phyloP scores from a whole-genome alignment of 352 stramenopile species.

The Phytopythium montanum region DNA sequence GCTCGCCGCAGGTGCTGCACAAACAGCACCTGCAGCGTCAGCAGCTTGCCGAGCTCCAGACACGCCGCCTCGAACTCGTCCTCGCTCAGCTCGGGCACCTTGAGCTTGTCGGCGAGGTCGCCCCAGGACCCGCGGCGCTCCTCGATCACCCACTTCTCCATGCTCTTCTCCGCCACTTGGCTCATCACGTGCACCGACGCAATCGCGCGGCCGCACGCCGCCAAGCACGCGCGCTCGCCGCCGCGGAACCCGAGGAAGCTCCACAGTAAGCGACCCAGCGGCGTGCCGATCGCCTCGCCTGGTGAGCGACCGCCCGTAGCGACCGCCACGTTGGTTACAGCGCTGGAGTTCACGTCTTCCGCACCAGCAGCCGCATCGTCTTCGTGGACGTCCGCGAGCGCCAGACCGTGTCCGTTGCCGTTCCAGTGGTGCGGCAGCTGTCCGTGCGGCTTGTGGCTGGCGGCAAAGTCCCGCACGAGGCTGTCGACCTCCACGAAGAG shows the following conservation, averaged over 20 bases:
- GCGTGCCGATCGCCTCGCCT: constrained; percentile 50
- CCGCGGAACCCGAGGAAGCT: constrained; percentile 78
- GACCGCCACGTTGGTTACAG: background rate
- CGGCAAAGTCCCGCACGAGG: constrained; percentile 72
- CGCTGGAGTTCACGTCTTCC: background rate
- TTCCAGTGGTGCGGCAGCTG: constrained; percentile 16
- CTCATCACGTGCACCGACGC: constrained; percentile 84
- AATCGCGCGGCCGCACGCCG: constrained; percentile 66
- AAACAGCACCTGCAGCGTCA: constrained; percentile 80
- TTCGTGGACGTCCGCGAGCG: background rate
- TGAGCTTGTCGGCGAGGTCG: constrained; percentile 48
- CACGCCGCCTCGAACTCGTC: constrained; percentile 77
- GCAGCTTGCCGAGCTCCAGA: constrained; percentile 63
- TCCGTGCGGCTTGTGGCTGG: constrained; percentile 37
- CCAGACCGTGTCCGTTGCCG: background rate
- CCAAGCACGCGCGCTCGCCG: constrained; percentile 72
- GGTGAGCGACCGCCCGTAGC: constrained; percentile 17
- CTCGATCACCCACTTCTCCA: constrained; percentile 85
- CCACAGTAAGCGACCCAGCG: constrained; percentile 68
- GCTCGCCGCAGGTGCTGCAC: constrained; percentile 64
- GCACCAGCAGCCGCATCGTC: background rate
- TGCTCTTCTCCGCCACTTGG: constrained; percentile 73
- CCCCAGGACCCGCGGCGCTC: constrained; percentile 63
- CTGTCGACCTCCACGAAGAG: constrained; percentile 81
- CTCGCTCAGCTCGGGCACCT: constrained; percentile 75